Percentiles rank a stretch among this genome's conserved stretches.
Conservation (phyloP, 441 rosid genomes). For the Populus trichocarpa region DNA sequence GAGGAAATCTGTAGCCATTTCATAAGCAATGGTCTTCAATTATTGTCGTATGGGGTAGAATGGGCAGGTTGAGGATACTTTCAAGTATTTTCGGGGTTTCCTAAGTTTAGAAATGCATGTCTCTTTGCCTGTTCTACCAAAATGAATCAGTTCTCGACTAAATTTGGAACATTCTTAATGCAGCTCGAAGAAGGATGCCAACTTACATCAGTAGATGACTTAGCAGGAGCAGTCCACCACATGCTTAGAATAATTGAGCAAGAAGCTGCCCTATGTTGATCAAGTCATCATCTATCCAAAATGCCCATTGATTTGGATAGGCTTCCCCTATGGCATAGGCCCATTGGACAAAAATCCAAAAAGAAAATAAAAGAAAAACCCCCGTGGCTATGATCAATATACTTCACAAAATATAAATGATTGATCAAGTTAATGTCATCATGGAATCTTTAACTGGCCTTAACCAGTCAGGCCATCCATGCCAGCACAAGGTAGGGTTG, state of each 20-base stretch:
- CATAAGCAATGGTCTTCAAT: conserved; percentile 5
- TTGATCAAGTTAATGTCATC: not conserved
- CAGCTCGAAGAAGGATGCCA: conserved; percentile 94
- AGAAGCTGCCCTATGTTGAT: conserved; percentile 29
- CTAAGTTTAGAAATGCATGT: not conserved
- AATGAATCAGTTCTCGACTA: conserved; percentile 7
- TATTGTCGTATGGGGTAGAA: not conserved
- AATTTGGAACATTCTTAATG: conserved; percentile 18
- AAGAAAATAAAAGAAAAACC: no score
- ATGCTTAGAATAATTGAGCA: conserved; percentile 74
- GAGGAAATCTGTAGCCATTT: not conserved
- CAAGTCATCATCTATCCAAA: conserved; percentile 10
- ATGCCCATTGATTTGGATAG: conserved; percentile 11
- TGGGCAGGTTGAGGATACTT: not conserved
- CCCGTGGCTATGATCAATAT: not conserved
- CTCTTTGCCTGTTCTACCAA: conserved; percentile 2
- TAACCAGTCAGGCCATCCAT: not conserved
- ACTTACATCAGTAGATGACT: conserved; percentile 76
- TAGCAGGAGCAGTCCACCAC: conserved; percentile 79
- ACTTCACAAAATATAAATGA: not conserved
- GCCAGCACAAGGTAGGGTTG: not conserved
- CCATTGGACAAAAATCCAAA: not conserved
- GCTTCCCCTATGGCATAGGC: not conserved
- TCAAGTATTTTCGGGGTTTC: not conserved
- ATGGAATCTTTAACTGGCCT: not conserved